These are phyloP conservation scores for Cenococcum geophilum DNA, from an alignment of 495 filamentous ascomycete species.

Conservation along the genomic window DNA sequence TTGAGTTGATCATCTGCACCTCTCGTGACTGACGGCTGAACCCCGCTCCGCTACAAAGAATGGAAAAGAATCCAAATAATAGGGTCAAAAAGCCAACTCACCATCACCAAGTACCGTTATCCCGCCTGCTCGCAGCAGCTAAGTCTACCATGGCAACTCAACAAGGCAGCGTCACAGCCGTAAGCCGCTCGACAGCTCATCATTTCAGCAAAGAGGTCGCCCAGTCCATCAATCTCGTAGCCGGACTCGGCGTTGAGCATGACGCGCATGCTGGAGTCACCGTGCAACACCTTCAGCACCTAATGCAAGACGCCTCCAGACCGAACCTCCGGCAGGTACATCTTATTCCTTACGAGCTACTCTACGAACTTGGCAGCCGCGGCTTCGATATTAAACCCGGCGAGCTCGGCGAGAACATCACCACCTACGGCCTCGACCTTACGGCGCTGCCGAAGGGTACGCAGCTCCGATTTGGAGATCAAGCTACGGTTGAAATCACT, in stretches of 20 bases:
- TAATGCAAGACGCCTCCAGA: background rate
- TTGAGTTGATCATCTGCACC: too few relatives aligned
- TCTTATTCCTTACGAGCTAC: constrained; percentile 12
- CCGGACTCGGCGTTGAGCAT: constrained; percentile 7
- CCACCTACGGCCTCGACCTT: constrained; percentile 10
- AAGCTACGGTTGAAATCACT: constrained; percentile 9
- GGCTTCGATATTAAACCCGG: constrained; percentile 7
- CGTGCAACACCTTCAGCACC: background rate
- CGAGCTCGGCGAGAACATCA: constrained; percentile 16
- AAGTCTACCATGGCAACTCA: background rate
- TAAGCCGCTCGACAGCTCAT: background rate
- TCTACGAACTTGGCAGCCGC: constrained; percentile 7
- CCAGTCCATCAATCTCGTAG: constrained; percentile 10
- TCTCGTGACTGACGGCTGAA: too few relatives aligned
- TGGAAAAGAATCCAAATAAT: too few relatives aligned
- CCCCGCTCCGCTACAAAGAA: too few relatives aligned
- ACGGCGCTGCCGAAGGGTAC: background rate
- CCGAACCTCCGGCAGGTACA: constrained; percentile 15
- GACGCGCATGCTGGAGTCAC: constrained; percentile 8
- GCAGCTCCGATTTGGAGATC: constrained; percentile 7
- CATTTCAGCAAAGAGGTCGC: constrained; percentile 1
- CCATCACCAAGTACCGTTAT: background rate
- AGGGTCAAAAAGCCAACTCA: background rate
- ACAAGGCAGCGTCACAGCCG: constrained; percentile 2
- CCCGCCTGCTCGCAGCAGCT: background rate